A percentile compares a stretch with the other conserved stretches of the same genome.
These are phyloP conservation scores for Notholithocarpus densiflorus DNA, from an alignment of 306 rosid genomes.

Conservation along the genomic window DNA sequence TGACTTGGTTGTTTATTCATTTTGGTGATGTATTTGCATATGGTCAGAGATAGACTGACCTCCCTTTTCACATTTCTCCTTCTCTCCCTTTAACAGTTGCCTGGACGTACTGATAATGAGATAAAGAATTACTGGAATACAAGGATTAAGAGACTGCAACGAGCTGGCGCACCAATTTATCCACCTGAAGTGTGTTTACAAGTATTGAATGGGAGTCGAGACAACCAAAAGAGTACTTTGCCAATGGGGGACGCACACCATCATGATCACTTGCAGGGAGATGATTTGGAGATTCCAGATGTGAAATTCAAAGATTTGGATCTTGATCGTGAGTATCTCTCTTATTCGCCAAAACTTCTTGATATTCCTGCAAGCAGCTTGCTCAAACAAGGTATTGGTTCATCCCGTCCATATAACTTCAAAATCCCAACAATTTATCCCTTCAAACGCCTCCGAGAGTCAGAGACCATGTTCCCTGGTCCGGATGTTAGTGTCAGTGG, in stretches of 20 bases:
- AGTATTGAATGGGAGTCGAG: constrained; percentile 38
- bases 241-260: constrained; percentile 19
- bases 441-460: constrained; percentile 40
- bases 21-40: not conserved
- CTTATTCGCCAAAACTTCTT: constrained; percentile 31
- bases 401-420: constrained; percentile 33
- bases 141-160: constrained; percentile 50
- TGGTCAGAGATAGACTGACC: constrained; percentile 1
- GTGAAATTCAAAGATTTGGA: constrained; percentile 36
- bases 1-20: not conserved
- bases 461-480: constrained; percentile 28
- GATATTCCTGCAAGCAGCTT: constrained; percentile 31
- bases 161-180: constrained; percentile 61
- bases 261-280: constrained; percentile 29
- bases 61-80: constrained; percentile 6
- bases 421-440: constrained; percentile 31
- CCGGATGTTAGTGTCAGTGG: constrained; percentile 28
- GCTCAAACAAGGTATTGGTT: constrained; percentile 39
- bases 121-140: constrained; percentile 83
- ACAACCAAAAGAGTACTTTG: constrained; percentile 26
- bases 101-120: constrained; percentile 82
- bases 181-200: constrained; percentile 48
- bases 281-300: constrained; percentile 45
- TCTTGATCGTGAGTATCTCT: constrained; percentile 14
- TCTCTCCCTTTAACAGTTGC: constrained; percentile 48